phyloP scores from a whole-genome alignment of 2,329 filamentous ascomycete genomes.

The Juglanconis juglandina region DNA sequence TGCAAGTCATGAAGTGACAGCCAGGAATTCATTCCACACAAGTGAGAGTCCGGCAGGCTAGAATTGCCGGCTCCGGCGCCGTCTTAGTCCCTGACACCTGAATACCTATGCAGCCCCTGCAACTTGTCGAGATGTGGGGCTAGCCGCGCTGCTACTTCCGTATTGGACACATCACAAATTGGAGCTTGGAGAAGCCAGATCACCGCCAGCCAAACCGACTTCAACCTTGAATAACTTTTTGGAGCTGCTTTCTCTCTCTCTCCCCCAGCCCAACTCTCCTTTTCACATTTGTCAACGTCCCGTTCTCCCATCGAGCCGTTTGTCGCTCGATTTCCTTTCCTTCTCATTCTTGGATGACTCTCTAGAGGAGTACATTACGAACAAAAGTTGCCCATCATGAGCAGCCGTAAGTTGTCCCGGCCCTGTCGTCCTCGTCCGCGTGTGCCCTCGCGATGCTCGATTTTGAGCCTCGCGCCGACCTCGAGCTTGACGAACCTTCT shows the following conservation, averaged over 20 bases:
- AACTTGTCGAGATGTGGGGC: not conserved
- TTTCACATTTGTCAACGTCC: conserved; percentile 17
- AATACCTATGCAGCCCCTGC: not conserved
- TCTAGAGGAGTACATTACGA: conserved; percentile 19
- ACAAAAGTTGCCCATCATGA: conserved; percentile 43
- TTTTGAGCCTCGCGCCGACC: not conserved
- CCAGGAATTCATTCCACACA: not conserved
- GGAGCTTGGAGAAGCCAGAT: conserved; percentile 28
- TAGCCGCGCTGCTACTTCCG: conserved; percentile 2
- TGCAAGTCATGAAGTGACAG: not conserved
- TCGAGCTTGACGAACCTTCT: not conserved
- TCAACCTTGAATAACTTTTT: conserved; percentile 2
- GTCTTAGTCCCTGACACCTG: not conserved
- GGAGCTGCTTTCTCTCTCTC: conserved; percentile 11
- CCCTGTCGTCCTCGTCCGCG: conserved; percentile 6
- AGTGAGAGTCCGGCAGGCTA: not conserved
- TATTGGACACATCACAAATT: conserved; percentile 26
- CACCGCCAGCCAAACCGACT: conserved; percentile 13
- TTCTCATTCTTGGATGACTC: conserved; percentile 22
- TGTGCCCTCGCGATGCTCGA: conserved; percentile 3
- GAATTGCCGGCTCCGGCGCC: conserved; percentile 6
- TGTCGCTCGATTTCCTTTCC: conserved; percentile 32
- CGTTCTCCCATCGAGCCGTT: conserved; percentile 24
- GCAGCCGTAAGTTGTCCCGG: conserved; percentile 47
- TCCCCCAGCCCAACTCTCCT: conserved; percentile 20